Conservation (phyloP, 2,329 filamentous ascomycete genomes). For the Lachnellula arida region DNA sequence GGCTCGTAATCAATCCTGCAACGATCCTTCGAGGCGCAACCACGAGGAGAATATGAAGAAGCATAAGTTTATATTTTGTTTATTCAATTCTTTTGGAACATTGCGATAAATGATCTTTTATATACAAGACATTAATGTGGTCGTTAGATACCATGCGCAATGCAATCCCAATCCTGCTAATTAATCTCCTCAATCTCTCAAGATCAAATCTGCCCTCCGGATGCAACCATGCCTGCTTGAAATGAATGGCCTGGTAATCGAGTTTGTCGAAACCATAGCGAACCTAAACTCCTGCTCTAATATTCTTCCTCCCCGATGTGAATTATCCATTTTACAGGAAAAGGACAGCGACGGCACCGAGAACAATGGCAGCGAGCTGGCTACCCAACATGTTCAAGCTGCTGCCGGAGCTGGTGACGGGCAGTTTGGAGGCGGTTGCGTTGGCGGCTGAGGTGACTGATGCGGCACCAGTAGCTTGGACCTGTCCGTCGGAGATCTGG, state of each 20-base stretch:
- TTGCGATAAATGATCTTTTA: no score
- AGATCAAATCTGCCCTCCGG: no score
- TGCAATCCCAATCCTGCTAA: no score
- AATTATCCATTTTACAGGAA: conserved; percentile 11
- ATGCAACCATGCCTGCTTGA: no score
- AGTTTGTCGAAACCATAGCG: background rate
- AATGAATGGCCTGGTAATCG: background rate
- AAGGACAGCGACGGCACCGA: conserved; percentile 6
- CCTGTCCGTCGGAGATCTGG: conserved; percentile 38
- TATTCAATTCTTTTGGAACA: no score
- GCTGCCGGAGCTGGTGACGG: conserved; percentile 10
- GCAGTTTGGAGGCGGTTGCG: conserved; percentile 3
- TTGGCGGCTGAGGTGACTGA: conserved; percentile 20
- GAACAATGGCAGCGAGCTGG: conserved; percentile 1
- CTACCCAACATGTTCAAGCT: conserved; percentile 29
- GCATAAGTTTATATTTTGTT: no score
- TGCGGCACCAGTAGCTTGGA: conserved; percentile 43
- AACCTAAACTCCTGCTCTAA: background rate
- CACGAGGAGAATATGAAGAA: no score
- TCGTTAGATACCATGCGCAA: no score
- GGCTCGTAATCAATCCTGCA: no score
- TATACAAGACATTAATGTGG: no score
- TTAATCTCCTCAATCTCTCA: no score
- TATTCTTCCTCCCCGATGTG: background rate
- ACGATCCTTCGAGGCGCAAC: no score